Conservation (phyloP, 2,329 filamentous ascomycete genomes). For the Ophiostoma novo-ulmi region DNA sequence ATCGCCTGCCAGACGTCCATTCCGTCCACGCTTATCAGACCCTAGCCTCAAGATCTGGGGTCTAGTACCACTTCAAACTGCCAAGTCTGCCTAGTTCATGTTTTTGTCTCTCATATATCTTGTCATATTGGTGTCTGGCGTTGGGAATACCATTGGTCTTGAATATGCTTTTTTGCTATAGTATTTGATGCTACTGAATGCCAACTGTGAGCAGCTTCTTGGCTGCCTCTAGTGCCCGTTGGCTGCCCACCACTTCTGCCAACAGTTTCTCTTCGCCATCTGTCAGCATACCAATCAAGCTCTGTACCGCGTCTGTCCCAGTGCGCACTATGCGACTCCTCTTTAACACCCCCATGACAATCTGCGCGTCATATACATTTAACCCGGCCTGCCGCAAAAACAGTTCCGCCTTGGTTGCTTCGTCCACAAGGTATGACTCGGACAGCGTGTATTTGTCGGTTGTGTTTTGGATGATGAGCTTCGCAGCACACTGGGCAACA, state of each 20-base stretch:
- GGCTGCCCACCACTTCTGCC: neutral
- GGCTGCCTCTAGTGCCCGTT: neutral
- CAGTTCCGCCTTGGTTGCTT: conserved; percentile 63
- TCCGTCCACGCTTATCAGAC: neutral
- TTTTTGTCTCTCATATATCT: neutral
- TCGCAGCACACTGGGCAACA: conserved; percentile 51
- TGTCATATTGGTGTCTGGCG: neutral
- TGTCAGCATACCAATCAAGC: neutral
- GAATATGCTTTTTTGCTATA: neutral
- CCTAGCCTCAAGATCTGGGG: conserved; percentile 26
- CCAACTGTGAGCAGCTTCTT: neutral
- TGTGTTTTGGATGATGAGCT: conserved; percentile 29
- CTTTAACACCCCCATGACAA: conserved; percentile 47
- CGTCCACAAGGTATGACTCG: conserved; percentile 40
- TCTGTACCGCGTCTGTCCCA: neutral
- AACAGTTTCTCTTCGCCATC: neutral
- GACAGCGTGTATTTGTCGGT: conserved; percentile 36
- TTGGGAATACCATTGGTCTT: neutral
- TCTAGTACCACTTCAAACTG: conserved; percentile 10
- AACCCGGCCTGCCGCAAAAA: conserved; percentile 62
- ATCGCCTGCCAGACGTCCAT: neutral
- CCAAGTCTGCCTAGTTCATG: neutral
- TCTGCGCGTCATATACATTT: conserved; percentile 68
- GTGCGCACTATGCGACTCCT: neutral
- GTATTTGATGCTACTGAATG: neutral